Percentiles rank a stretch among this genome's conserved stretches.
Evolutionary conservation across 495 filamentous ascomycete genomes (phyloP).

Genomic region (Talaromyces liani): DNA sequence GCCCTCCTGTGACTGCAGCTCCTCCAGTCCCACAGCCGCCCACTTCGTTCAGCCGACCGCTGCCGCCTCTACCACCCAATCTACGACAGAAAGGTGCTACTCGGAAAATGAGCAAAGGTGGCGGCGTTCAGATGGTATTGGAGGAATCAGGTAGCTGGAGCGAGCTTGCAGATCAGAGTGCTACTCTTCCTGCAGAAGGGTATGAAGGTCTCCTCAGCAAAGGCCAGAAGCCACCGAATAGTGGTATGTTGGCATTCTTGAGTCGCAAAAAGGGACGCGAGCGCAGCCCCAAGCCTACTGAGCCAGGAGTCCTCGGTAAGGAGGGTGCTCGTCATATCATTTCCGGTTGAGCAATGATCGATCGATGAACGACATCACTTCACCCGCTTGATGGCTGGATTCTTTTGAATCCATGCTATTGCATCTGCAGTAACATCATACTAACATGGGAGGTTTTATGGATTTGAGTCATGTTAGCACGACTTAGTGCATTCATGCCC

Average conservation of each 20-base stretch:
- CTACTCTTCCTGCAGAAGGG: slow-evolving; percentile 65
- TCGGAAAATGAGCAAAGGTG: slow-evolving; percentile 64
- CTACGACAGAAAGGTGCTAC: slow-evolving; percentile 27
- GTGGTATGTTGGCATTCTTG: slow-evolving; percentile 85
- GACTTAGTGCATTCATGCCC: background rate
- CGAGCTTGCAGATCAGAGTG: slow-evolving; percentile 73
- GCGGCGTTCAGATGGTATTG: slow-evolving; percentile 84
- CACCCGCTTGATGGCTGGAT: background rate
- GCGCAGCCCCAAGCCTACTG: slow-evolving; percentile 87
- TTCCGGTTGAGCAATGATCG: slow-evolving; percentile 13
- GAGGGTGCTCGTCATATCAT: slow-evolving; percentile 72
- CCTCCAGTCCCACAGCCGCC: slow-evolving; percentile 15
- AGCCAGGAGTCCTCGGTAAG: slow-evolving; percentile 88
- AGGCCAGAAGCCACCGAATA: slow-evolving; percentile 40
- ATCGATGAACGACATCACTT: background rate
- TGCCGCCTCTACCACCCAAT: slow-evolving; percentile 18
- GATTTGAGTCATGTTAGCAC: background rate
- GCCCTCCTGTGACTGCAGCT: slow-evolving; percentile 7
- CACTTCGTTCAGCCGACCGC: slow-evolving; percentile 31
- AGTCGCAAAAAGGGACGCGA: slow-evolving; percentile 83
- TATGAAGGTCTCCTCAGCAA: slow-evolving; percentile 39
- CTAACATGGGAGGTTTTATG: background rate
- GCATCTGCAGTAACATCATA: background rate
- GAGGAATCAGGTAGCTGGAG: slow-evolving; percentile 86
- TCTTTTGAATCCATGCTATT: background rate